These are phyloP conservation scores for Bryoglossum gracile DNA, from an alignment of 495 filamentous ascomycete genomes.

Conservation along the genomic window DNA sequence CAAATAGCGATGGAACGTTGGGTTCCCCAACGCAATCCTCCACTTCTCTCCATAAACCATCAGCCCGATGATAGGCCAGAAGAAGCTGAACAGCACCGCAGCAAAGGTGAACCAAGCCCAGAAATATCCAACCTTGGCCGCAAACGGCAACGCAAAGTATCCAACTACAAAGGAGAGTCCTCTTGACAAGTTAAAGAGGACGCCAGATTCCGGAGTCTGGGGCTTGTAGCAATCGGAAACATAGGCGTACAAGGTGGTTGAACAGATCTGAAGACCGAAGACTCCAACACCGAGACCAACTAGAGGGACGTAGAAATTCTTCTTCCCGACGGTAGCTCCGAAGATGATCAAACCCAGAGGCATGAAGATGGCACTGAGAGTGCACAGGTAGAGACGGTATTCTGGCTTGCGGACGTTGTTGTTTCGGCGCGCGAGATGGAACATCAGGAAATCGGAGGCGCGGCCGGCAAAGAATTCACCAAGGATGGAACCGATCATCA, in stretches of 20 bases:
- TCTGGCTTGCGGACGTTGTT: conserved; percentile 24
- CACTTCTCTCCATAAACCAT: conserved; percentile 22
- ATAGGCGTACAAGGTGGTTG: conserved; percentile 30
- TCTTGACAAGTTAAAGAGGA: conserved; percentile 32
- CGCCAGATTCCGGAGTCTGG: conserved; percentile 32
- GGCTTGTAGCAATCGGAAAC: conserved; percentile 36
- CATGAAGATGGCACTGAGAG: conserved; percentile 23
- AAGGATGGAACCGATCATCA: conserved; percentile 24
- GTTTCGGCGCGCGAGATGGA: conserved; percentile 12
- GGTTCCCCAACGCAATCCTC: conserved; percentile 22
- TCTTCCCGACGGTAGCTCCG: conserved; percentile 27
- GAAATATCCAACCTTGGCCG: conserved; percentile 15
- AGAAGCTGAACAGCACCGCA: conserved; percentile 12
- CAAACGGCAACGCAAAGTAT: conserved; percentile 28
- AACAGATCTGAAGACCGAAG: conserved; percentile 32
- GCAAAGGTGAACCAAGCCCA: conserved; percentile 24
- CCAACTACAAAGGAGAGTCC: conserved; percentile 24
- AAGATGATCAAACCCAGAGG: conserved; percentile 27
- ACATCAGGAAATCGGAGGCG: conserved; percentile 23
- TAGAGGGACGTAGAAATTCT: conserved; percentile 11
- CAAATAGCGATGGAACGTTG: conserved; percentile 19
- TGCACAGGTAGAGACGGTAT: conserved; percentile 23
- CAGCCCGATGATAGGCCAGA: conserved; percentile 15
- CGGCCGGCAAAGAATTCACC: conserved; percentile 26
- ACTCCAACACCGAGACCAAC: conserved; percentile 30